phyloP scores from a whole-genome alignment of 2,329 filamentous ascomycete genomes.

The Bipolaris zeicola region DNA sequence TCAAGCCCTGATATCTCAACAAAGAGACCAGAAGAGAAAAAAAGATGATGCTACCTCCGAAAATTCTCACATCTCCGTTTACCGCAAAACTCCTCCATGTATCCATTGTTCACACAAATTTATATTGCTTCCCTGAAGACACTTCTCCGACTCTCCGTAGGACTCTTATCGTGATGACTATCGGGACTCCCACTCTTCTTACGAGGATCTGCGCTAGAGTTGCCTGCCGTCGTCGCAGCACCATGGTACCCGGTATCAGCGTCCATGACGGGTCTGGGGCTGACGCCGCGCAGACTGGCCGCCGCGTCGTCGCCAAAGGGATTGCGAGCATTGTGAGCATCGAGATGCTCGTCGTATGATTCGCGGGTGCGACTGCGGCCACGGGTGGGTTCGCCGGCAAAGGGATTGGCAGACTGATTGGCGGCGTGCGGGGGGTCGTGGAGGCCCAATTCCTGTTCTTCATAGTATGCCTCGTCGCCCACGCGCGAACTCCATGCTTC shows the following conservation, averaged over 20 bases:
- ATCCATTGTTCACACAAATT: background rate
- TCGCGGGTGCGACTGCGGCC: conserved; percentile 59
- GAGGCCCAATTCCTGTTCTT: conserved; percentile 74
- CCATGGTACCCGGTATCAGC: conserved; percentile 50
- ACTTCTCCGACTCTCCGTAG: conserved; percentile 68
- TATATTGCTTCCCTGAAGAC: conserved; percentile 73
- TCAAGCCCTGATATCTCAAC: background rate
- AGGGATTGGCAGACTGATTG: conserved; percentile 47
- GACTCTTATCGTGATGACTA: conserved; percentile 59
- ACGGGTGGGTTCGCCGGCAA: conserved; percentile 43
- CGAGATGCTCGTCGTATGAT: conserved; percentile 41
- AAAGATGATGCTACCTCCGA: background rate
- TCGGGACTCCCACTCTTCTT: conserved; percentile 43
- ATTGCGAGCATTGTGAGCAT: conserved; percentile 37
- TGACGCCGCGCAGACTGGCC: conserved; percentile 68
- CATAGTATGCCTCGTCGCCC: conserved; percentile 76
- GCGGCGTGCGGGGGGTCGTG: conserved; percentile 47
- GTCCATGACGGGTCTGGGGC: conserved; percentile 69
- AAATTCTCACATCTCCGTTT: background rate
- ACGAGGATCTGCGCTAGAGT: conserved; percentile 43
- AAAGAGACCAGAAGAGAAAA: background rate
- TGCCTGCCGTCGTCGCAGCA: conserved; percentile 48
- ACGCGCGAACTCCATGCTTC: conserved; percentile 86
- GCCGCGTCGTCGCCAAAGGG: conserved; percentile 52
- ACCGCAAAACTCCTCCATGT: background rate